Base-by-base conservation (phyloP, 352 stramenopile genomes). In the Pythium guiyangense region DNA sequence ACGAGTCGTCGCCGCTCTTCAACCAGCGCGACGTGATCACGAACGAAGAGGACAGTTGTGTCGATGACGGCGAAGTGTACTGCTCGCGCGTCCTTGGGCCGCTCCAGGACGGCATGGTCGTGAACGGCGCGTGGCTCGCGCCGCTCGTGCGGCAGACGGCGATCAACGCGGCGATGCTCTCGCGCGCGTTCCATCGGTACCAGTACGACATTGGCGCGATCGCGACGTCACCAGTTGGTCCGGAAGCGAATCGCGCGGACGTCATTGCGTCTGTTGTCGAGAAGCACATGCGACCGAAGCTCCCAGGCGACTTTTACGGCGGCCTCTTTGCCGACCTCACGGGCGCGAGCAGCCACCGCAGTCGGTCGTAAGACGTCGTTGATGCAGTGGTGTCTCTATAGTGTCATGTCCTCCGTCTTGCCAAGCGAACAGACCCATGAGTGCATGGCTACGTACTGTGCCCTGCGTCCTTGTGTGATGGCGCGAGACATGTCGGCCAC, bases 261-360 rank as follows among this genome's bases (percentile, higher is more conserved):
- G 70, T 88, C 52, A 86, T 95, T 31, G 69, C 71, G 9, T 75
- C 79, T 1, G 78, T 93, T 48, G 71, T 92, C 6, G 72, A 90
- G 51, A 86, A 90, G 54, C 71, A 95, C 61, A 90, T 95, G 72
- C 79, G 70, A 14, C 83, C 85, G 17, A 84, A 91, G 63, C 73
- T 95, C 18, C 85, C 85, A 12, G 83, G 85, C 31, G 81, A 95
- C 60, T 95, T 95, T 60, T 95, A 95, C 60, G 79, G 85, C 39
- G 71, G 80, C 49, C 64, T 94, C 39, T 94, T 94, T 63, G 66
- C 72, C 20, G 78, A 88, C 58, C 61, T 88, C 37, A 69, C 69
- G 47, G 64, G 59, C 42, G 34, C 34, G 34, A 54, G 52, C 29
- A 43, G 18, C 27, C 31, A 40, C 4, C 22, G 22, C 22, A 20